Conservation (phyloP, 805 yeast genomes). For the Wickerhamomyces ciferrii region DNA sequence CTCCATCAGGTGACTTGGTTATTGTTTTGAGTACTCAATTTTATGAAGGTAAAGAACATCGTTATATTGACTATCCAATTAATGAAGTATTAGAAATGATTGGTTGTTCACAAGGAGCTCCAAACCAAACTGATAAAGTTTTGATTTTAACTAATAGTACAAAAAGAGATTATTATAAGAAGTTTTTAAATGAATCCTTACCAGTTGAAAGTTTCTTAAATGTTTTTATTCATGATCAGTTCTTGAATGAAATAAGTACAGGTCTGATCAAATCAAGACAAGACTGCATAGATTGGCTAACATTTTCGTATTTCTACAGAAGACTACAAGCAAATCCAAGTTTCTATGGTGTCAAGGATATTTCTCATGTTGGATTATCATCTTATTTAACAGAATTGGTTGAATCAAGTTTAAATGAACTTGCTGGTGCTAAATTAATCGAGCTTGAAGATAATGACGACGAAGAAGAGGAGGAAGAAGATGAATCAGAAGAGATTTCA, state of each 20-base stretch:
- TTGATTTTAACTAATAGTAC: constrained; percentile 52
- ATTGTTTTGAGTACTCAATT: constrained; percentile 66
- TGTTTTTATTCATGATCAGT: constrained; percentile 54
- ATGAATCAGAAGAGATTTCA: constrained; percentile 29
- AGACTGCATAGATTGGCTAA: constrained; percentile 87
- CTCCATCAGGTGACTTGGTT: constrained; percentile 50
- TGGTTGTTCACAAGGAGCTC: constrained; percentile 30
- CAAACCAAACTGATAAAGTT: constrained; percentile 34
- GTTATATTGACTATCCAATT: constrained; percentile 64
- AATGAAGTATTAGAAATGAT: constrained; percentile 64
- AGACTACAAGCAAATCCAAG: constrained; percentile 81
- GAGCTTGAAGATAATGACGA: constrained; percentile 42
- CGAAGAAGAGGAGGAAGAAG: constrained; percentile 29
- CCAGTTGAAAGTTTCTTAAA: constrained; percentile 81
- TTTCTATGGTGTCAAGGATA: constrained; percentile 73
- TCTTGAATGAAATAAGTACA: constrained; percentile 70
- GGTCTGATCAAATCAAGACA: constrained; percentile 62
- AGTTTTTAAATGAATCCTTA: constrained; percentile 65
- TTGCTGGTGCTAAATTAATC: constrained; percentile 55
- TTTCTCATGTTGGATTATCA: constrained; percentile 63
- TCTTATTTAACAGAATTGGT: constrained; percentile 80
- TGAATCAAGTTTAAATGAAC: constrained; percentile 62
- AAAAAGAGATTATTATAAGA: constrained; percentile 58
- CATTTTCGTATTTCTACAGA: constrained; percentile 78
- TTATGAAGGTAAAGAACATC: constrained; percentile 69